Base-by-base conservation (phyloP, 495 filamentous ascomycete genomes). In the Xylaria castorea region DNA sequence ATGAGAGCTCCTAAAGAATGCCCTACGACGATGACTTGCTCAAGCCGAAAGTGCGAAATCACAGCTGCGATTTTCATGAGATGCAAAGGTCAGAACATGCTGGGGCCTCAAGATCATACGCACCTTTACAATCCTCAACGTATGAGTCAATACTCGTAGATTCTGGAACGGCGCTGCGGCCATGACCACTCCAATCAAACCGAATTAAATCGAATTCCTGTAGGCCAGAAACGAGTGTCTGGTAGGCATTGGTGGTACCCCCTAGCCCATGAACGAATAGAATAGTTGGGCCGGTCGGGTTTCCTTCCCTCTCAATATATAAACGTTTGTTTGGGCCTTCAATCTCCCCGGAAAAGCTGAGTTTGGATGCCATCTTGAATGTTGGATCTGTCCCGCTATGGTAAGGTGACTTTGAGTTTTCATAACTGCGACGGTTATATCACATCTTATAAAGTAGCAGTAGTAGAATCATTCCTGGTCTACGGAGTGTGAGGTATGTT, bases 101-200 rank as follows among this genome's bases (percentile, higher is more conserved):
- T 12, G 3, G 36, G 32, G 2, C 5, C 34, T 40, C 34, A 62
- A 27, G 36, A 44, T 38, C 20, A 63, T n/a, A n/a, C 60, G n/a
- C 11, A 63, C 60, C 60, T 63, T 63, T 18, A 38, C 60, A 63
- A 22, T 63, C 60, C 18, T 63, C 60, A 25, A 63, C n/a, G n/a
- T 63, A 63, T 12, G 36, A 42, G 9, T 27, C 22, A 38, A 63
- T 63, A 8, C 36, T 63, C n/a, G 60, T 63, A 22, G 38, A 42
- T n/a, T 63, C 32, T 63, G 60, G 60, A 25, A 63, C 60, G n/a
- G 60, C 22, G 38, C 60, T 63, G n/a, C 60, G 60, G 60, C 60
- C 60, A 44, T 63, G 60, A 14, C 60, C 60, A 22, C 60, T 63
- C 60, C 36, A 63, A 44, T 63, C 60, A 44, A 63, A 63, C 22